Percentiles rank a stretch among this genome's conserved stretches.
Evolutionary conservation across 1,139 yeast species (phyloP).

Genomic region (Nakaseomyces delphensis): DNA sequence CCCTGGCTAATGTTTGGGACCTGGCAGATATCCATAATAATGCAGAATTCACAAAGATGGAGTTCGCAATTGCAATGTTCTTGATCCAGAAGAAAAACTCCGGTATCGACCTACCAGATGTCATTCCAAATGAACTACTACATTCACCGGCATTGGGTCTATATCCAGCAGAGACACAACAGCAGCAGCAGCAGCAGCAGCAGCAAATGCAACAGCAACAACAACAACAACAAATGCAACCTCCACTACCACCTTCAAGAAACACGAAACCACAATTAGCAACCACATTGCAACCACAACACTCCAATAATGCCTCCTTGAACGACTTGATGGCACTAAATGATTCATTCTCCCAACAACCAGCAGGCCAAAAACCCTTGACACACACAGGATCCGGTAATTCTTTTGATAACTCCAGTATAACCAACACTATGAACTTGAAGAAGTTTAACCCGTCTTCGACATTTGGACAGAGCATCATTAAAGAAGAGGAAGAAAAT

Average conservation of each 20-base stretch:
- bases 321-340: conserved; percentile 60
- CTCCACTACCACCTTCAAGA: conserved; percentile 15
- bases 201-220: no score
- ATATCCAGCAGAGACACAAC: conserved; percentile 19
- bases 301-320: conserved; percentile 45
- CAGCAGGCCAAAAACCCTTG: conserved; percentile 28
- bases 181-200: conserved; percentile 16
- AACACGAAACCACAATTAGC: conserved; percentile 14
- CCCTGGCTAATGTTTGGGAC: conserved; percentile 89
- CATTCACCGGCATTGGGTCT: conserved; percentile 31
- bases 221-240: conserved; percentile 15
- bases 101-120: conserved; percentile 69
- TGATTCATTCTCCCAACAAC: conserved; percentile 35
- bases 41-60: conserved; percentile 70
- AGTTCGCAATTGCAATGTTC: conserved; percentile 90
- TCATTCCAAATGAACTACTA: conserved; percentile 48
- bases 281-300: conserved; percentile 22
- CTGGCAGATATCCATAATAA: conserved; percentile 82
- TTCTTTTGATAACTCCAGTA: conserved; percentile 12
- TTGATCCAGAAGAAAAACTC: conserved; percentile 75
- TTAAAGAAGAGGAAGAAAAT: conserved; percentile 34
- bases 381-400: conserved; percentile 20
- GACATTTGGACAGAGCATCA: conserved; percentile 48
- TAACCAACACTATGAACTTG: conserved; percentile 15
- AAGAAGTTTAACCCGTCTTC: conserved; percentile 44